These are phyloP conservation scores for Alternaria sp. DNA, from an alignment of 2,329 filamentous ascomycete genomes.

Conservation along the genomic window DNA sequence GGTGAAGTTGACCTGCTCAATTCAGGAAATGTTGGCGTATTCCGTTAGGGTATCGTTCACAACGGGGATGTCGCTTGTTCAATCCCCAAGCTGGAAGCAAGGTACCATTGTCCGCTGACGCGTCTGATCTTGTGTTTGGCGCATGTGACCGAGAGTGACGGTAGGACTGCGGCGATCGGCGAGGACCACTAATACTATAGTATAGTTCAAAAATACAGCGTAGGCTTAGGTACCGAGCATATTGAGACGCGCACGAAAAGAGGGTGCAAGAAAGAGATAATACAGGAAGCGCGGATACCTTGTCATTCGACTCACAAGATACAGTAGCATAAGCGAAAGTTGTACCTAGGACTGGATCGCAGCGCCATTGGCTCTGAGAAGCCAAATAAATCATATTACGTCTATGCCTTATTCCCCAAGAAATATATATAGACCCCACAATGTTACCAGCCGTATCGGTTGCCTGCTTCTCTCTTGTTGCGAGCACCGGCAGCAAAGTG, in stretches of 20 bases:
- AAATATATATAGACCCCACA: neutral
- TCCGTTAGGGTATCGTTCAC: neutral
- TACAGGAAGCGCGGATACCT: neutral
- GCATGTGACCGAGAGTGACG: neutral
- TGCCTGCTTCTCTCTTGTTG: conserved; percentile 82
- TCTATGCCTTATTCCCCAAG: neutral
- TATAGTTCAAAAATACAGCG: neutral
- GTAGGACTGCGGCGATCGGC: neutral
- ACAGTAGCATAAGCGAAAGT: neutral
- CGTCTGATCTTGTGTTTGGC: neutral
- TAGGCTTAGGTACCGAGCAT: neutral
- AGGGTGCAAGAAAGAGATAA: neutral
- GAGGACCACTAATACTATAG: neutral
- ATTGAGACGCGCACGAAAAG: neutral
- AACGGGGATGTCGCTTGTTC: neutral
- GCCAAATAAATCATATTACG: neutral
- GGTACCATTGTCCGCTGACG: neutral
- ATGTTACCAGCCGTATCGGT: conserved; percentile 81
- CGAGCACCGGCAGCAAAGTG: conserved; percentile 82
- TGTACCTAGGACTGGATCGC: neutral
- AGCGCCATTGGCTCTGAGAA: neutral
- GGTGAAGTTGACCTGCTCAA: neutral
- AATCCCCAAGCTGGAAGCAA: neutral
- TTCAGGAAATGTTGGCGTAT: neutral
- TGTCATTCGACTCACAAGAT: neutral